Evolutionary conservation across 116 monocot species (phyloP), one percentile per base, ranked within the genome.

Genomic region (Papilionanthe hybrid): DNA sequence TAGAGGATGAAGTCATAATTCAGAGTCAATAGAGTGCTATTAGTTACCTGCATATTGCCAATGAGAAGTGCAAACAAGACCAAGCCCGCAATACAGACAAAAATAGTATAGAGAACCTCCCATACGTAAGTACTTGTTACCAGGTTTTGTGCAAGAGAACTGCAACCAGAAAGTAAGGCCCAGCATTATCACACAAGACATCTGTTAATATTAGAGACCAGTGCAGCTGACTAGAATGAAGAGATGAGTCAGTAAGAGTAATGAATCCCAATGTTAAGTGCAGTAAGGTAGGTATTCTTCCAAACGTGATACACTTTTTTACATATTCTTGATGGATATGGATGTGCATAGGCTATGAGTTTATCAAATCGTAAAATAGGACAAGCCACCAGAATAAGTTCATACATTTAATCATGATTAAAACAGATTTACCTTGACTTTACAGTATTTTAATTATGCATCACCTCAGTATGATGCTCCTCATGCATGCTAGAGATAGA

Each of bases 101-200:
- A 90, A 53, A 85, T 81, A 72, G 99, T 93, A 83, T 94, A 99
- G 22, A 88, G 57, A 67, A 87, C 93, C 84, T 99, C 99, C 89
- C 86, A 81, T 20, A 83, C 85, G 85, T 84, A 93, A 55, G 91
- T 90, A 77, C 91, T 99, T 81, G 99, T 92, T 37, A 44, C 27
- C 69, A 99, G 82, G 71, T 91, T 91, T 81, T 99, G 99, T n/a
- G 93, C 99, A 81, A 99, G 93, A 83, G 95, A 90, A 88, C 99
- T 99, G 89, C 84, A 91, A 76, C 45, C 17, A 60, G 41, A 60
- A 72, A 72, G 69, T 20, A 77, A 11, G 23, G 60, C 12, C 45
- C 67, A 67, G 10, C 25, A 1, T 67, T 9, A 67, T 11, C 67
- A 67, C 25, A 27, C 2, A 71, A 37, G 71, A 4, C 28, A 71